Evolutionary conservation across 2,329 filamentous ascomycete species (phyloP), one percentile per base, ranked within the genome.

Genomic region (Phialemoniopsis sp.): DNA sequence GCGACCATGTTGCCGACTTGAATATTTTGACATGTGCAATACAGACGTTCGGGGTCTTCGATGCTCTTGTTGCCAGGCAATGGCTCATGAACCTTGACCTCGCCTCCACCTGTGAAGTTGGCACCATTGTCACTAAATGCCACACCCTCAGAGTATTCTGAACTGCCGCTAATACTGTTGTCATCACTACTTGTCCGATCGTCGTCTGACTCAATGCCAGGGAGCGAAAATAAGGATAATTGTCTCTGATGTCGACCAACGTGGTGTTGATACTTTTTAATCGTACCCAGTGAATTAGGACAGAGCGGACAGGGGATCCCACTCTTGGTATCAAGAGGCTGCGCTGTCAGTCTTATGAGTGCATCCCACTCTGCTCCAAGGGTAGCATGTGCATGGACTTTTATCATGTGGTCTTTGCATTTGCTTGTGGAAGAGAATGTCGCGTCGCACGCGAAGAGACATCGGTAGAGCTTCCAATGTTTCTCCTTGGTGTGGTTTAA

Each of bases 221-320:
- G 38, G 13, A 47, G 37, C 10, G 46, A 38, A 44, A 54, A 55
- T 13, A 54, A 45, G 3, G 50, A 40, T 8, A 55, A 43, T 19
- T 52, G 47, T 13, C 51, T 40, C 29, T 53, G 51, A 41, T 55
- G 52, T 3, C 41, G 44, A 16, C 51, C 52, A 0, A 55, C 51
- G 34, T 55, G 52, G 2, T 37, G 43, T 37, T 48, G 44, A 40
- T 54, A 55, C 33, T 53, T 37, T 30, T 44, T 47, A 8, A 40
- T 15, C 9, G 45, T 48, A 3, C 32, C 19, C 19, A 53, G 34
- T 1, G 15, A 12, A 17, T 45, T 33, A n/a, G 42, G 32, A 30
- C 51, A 52, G 13, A 53, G 16, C 5, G 44, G 51, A 21, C 51
- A 53, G 17, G 34, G 18, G 6, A 38, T 29, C 13, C 37, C 34